Evolutionary conservation across 2,329 filamentous ascomycete species (phyloP).

Genomic region (Arthrobotrys entomopaga): DNA sequence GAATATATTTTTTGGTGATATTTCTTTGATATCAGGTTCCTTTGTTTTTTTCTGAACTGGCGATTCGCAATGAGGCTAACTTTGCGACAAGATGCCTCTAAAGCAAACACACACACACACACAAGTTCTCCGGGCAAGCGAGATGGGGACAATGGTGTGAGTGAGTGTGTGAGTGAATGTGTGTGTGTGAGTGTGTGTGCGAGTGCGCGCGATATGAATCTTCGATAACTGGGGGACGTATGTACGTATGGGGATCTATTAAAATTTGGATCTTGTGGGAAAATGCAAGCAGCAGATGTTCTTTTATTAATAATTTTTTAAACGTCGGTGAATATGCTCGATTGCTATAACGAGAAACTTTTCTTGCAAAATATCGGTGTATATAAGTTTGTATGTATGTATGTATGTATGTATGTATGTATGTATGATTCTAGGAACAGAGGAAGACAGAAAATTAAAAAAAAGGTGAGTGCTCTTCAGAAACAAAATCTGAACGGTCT

Average conservation of each 20-base stretch:
- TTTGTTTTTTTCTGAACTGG: background rate
- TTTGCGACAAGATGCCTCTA: constrained; percentile 14
- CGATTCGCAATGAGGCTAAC: constrained; percentile 31
- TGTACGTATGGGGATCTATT: constrained; percentile 14
- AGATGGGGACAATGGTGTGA: constrained; percentile 13
- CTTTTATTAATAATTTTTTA: constrained; percentile 10
- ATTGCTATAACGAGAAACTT: constrained; percentile 30
- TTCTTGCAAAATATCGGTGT: constrained; percentile 20
- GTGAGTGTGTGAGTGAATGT: constrained; percentile 5
- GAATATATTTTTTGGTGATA: background rate
- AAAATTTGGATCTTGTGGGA: too few species aligned
- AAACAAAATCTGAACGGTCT: constrained; percentile 37
- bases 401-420: constrained; percentile 22
- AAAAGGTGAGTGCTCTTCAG: constrained; percentile 34
- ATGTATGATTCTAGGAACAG: constrained; percentile 24
- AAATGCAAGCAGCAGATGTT: constrained; percentile 31
- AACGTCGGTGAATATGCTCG: constrained; percentile 41
- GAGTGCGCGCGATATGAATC: constrained; percentile 11
- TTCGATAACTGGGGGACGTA: constrained; percentile 1
- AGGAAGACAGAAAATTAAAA: constrained; percentile 48
- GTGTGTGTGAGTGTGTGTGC: too few species aligned
- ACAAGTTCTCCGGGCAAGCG: constrained; percentile 9
- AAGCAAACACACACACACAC: constrained; percentile 19
- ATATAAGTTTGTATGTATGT: background rate
- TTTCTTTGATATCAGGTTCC: constrained; percentile 26